Conservation (phyloP, 306 rosid species). For the Hylodesmum podocarpum region DNA sequence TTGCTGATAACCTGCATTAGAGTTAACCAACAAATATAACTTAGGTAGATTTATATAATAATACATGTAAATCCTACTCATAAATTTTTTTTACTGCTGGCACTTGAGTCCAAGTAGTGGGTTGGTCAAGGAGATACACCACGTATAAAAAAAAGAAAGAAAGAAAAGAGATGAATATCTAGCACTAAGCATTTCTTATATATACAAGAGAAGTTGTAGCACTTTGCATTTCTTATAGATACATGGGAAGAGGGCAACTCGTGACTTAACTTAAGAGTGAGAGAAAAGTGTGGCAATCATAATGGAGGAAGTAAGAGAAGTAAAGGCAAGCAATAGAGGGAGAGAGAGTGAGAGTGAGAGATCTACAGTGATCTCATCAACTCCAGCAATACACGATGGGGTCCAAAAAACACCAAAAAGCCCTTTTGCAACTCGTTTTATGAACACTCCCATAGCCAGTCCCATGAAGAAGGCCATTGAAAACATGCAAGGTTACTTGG, state of each 20-base stretch:
- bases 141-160: neutral
- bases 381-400: neutral
- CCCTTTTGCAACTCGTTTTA: constrained; percentile 38
- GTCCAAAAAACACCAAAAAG: constrained; percentile 36
- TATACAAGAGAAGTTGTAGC: neutral
- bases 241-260: neutral
- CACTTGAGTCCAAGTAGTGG: neutral
- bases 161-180: neutral
- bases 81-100: no score
- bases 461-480: constrained; percentile 61
- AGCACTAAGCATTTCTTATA: neutral
- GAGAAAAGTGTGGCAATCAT: neutral
- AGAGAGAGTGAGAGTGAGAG: constrained; percentile 6
- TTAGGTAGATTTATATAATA: no score
- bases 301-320: constrained; percentile 39
- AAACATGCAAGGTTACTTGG: constrained; percentile 53
- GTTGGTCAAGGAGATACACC: neutral
- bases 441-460: constrained; percentile 53
- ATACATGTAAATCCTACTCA: no score
- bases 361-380: neutral
- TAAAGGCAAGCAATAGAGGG: neutral
- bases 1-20: no score
- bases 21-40: no score
- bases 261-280: neutral
- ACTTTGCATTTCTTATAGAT: neutral